Evolutionary conservation across 2,329 filamentous ascomycete species (phyloP).

Genomic region (Fusarium solani-melongenae): DNA sequence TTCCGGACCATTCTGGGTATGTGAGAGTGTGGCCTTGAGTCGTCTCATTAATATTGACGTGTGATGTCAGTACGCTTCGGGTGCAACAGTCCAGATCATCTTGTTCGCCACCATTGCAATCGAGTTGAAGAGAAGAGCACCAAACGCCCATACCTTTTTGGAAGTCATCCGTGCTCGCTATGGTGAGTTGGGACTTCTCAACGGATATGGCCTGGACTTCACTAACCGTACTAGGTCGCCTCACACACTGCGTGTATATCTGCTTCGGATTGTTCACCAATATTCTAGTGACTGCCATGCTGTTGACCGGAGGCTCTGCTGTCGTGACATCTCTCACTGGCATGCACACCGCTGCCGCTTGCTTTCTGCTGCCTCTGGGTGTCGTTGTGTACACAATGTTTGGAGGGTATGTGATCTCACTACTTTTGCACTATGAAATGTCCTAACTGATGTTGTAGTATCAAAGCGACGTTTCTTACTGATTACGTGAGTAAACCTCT

Average conservation of each 20-base stretch:
- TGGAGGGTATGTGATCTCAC: constrained; percentile 55
- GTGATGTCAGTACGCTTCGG: constrained; percentile 61
- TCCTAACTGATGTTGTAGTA: constrained; percentile 52
- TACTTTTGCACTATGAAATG: fast-evolving
- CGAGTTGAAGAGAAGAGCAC: constrained; percentile 85
- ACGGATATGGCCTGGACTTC: not conserved
- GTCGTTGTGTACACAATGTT: constrained; percentile 78
- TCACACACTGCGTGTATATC: constrained; percentile 82
- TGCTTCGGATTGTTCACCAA: constrained; percentile 87
- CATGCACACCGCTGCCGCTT: constrained; percentile 77
- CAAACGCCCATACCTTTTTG: constrained; percentile 87
- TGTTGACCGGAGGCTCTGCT: constrained; percentile 79
- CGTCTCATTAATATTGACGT: not conserved
- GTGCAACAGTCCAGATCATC: constrained; percentile 84
- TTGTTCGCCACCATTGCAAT: constrained; percentile 92
- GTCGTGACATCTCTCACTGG: constrained; percentile 64
- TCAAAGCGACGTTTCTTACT: constrained; percentile 89
- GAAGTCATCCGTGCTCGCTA: constrained; percentile 87
- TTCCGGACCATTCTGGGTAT: constrained; percentile 64
- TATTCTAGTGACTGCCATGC: constrained; percentile 88
- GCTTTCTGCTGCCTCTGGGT: constrained; percentile 83
- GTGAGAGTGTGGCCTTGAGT: not conserved
- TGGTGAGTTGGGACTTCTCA: constrained; percentile 47
- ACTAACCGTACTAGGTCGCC: constrained; percentile 49
- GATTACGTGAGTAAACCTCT: constrained; percentile 69